phyloP scores from a whole-genome alignment of 2,329 filamentous ascomycete genomes.

The Arthrobotrys pseudoclavata region DNA sequence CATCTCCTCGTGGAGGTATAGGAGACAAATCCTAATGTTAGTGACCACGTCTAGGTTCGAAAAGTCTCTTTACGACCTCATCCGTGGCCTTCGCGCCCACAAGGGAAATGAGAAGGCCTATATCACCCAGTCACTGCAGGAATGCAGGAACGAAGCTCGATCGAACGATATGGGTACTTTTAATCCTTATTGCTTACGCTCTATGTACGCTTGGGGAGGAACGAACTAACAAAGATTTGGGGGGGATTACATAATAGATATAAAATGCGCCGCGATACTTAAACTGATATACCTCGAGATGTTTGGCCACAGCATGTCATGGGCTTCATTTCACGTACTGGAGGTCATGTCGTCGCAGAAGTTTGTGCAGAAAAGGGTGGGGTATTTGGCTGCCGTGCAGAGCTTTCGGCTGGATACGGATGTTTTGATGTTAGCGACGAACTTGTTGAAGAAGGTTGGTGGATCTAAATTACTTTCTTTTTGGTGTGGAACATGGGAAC shows the following conservation, averaged over 20 bases:
- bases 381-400: slow-evolving; percentile 94
- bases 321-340: slow-evolving; percentile 97
- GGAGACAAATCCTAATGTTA: neutral
- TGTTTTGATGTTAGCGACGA: slow-evolving; percentile 96
- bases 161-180: slow-evolving; percentile 90
- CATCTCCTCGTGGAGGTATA: neutral
- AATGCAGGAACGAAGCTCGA: slow-evolving; percentile 93
- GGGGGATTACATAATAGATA: slow-evolving; percentile 71
- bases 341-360: slow-evolving; percentile 99
- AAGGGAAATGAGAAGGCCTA: slow-evolving; percentile 96
- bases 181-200: slow-evolving; percentile 38
- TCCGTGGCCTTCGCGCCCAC: slow-evolving; percentile 92
- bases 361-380: slow-evolving; percentile 93
- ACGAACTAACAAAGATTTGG: neutral
- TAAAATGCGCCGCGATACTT: slow-evolving; percentile 94
- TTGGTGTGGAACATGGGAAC: neutral
- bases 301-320: slow-evolving; percentile 99
- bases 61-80: slow-evolving; percentile 99
- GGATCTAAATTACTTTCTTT: neutral
- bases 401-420: slow-evolving; percentile 96
- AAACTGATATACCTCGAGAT: slow-evolving; percentile 99
- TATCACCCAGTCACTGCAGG: slow-evolving; percentile 90
- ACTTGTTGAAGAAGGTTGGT: slow-evolving; percentile 86
- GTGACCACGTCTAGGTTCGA: slow-evolving; percentile 81
- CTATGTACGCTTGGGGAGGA: neutral